phyloP scores from a whole-genome alignment of 805 yeast genomes.

The Candida nonsorbophila region DNA sequence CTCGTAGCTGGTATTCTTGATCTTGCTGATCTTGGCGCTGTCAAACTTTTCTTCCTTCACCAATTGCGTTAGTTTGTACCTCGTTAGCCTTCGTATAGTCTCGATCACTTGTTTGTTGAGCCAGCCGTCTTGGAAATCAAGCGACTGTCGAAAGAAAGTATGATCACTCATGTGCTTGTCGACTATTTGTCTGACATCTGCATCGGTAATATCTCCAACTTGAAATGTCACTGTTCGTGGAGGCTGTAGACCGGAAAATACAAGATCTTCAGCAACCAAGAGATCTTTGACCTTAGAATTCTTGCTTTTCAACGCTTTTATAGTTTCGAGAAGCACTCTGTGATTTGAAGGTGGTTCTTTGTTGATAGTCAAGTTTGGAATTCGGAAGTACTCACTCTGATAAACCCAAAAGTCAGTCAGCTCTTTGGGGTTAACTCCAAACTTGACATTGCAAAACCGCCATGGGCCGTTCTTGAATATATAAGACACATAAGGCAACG shows the following conservation, averaged over 20 bases:
- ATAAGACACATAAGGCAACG: slow-evolving; percentile 80
- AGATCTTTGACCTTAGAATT: not conserved
- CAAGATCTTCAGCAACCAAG: slow-evolving; percentile 1
- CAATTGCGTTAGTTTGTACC: slow-evolving; percentile 64
- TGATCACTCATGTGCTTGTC: slow-evolving; percentile 23
- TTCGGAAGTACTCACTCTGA: slow-evolving; percentile 83
- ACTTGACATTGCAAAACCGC: slow-evolving; percentile 77
- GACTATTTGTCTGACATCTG: slow-evolving; percentile 47
- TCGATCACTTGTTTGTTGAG: slow-evolving; percentile 54
- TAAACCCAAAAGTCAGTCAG: slow-evolving; percentile 52
- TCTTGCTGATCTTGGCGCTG: slow-evolving; percentile 34
- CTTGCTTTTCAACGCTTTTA: too few species aligned
- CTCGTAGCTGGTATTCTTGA: slow-evolving; percentile 29
- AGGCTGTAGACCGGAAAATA: slow-evolving; percentile 65
- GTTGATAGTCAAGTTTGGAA: slow-evolving; percentile 24
- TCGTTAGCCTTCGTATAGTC: slow-evolving; percentile 61
- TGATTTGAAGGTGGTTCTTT: not conserved
- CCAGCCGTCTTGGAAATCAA: slow-evolving; percentile 78
- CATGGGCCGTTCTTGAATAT: slow-evolving; percentile 89
- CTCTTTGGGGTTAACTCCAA: slow-evolving; percentile 72
- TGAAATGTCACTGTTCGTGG: slow-evolving; percentile 74
- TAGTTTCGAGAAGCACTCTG: too few species aligned
- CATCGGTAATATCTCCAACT: slow-evolving; percentile 71
- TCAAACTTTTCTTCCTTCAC: slow-evolving; percentile 47
- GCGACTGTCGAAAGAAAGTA: slow-evolving; percentile 23